These are phyloP conservation scores for Candida loeiensis DNA, from an alignment of 805 yeast genomes.

Conservation along the genomic window DNA sequence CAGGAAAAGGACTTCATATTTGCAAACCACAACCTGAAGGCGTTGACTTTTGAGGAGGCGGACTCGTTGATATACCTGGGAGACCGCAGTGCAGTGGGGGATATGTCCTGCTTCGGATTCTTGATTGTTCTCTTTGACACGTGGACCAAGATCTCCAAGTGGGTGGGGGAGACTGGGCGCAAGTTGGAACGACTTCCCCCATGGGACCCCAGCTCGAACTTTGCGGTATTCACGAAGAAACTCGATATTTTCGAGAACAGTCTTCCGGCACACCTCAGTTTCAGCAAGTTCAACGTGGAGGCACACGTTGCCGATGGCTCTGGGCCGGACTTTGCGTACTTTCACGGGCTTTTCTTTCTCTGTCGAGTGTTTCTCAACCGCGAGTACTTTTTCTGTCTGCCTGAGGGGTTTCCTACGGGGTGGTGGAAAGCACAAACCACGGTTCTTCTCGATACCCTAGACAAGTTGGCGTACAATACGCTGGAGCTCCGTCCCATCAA, in stretches of 20 bases:
- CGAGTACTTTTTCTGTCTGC: slow-evolving; percentile 33
- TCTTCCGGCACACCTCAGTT: slow-evolving; percentile 23
- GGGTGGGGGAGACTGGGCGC: slow-evolving; percentile 36
- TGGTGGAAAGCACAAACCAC: slow-evolving; percentile 25
- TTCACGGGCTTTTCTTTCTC: slow-evolving; percentile 29
- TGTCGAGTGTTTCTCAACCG: slow-evolving; percentile 33
- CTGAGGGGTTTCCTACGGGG: slow-evolving; percentile 25
- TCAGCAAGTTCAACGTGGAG: slow-evolving; percentile 22
- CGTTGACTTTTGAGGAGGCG: slow-evolving; percentile 15
- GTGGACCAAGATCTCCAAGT: slow-evolving; percentile 36
- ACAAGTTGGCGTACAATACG: slow-evolving; percentile 21
- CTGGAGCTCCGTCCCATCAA: slow-evolving; percentile 17
- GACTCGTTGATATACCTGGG: slow-evolving; percentile 10
- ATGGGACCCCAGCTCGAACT: slow-evolving; percentile 26
- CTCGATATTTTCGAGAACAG: slow-evolving; percentile 20
- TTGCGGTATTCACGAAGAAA: slow-evolving; percentile 20
- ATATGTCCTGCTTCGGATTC: slow-evolving; percentile 24
- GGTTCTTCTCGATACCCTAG: slow-evolving; percentile 19
- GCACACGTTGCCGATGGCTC: slow-evolving; percentile 27
- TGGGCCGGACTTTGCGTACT: slow-evolving; percentile 32
- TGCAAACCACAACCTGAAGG: slow-evolving; percentile 18
- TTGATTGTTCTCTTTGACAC: slow-evolving; percentile 31
- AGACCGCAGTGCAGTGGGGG: not conserved
- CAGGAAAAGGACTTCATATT: slow-evolving; percentile 28
- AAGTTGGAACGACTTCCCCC: slow-evolving; percentile 27